Evolutionary conservation across 2,329 filamentous ascomycete genomes (phyloP), one percentile per base, ranked within the genome.

Genomic region (Curvularia sp.): DNA sequence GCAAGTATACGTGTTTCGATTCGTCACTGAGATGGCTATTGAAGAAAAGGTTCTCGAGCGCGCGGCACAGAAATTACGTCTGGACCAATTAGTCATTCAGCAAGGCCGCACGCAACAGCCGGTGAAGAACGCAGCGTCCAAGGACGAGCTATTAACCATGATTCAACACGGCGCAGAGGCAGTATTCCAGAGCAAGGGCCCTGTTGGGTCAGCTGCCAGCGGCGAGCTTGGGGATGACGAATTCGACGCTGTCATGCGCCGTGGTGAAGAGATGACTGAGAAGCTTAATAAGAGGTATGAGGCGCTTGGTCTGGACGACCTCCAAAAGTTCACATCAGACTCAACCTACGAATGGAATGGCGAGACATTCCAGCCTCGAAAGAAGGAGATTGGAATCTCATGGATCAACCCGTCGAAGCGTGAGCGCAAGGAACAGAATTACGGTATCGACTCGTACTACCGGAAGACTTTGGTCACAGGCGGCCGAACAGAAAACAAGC

Each of bases 401-500:
- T 99, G 96, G 96, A 99, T 99, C 80, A 97, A 99, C 71, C 96
- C 95, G 2, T 89, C 94, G 15, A 99, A 99, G 83, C 93, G 95
- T 78, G 96, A 99, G 80, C 91, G 95, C 71, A 99, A 98, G 78
- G 94, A 98, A 74, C 93, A 97, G 75, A 93, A 92, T 5, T 99
- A 99, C 76, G 97, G 94, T 0, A 97, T 99, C 82, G 96, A 99
- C 77, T 96, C 97, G 78, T 99, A 99, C 80, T 99, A 98, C 80
- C 90, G 94, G 65, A 89, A 96, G 70, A 92, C 93, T 9, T 86
- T 99, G 72, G 90, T 91, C 69, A 95, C 91, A 52, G 88, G 92
- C 77, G 87, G 89, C 34, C 86, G 88, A 45, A 89, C 88, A 23
- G 88, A 92, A 38, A 93, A 97, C 61, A 86, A 91, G 25, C 97